These are phyloP conservation scores for Penicillium sp. DNA, from an alignment of 2,329 filamentous ascomycete species.

Conservation along the genomic window DNA sequence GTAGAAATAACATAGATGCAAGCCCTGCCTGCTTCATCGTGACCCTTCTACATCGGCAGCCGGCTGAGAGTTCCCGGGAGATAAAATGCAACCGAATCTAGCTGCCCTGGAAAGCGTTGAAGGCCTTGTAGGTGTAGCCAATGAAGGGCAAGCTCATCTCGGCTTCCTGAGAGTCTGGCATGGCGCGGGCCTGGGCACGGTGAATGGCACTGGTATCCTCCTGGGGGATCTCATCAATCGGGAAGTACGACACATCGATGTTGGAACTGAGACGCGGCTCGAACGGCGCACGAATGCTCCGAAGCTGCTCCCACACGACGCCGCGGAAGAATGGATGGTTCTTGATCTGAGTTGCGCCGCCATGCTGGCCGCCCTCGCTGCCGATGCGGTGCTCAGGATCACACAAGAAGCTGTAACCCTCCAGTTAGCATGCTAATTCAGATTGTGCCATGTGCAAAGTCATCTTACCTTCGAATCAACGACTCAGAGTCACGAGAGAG, in stretches of 20 bases:
- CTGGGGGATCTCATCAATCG: slow-evolving; percentile 96
- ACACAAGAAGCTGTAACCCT: slow-evolving; percentile 73
- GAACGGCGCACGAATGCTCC: slow-evolving; percentile 90
- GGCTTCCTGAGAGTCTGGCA: slow-evolving; percentile 74
- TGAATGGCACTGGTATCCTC: slow-evolving; percentile 87
- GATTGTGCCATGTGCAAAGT: slow-evolving; percentile 2
- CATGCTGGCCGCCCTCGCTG: slow-evolving; percentile 55
- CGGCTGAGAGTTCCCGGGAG: slow-evolving; percentile 18
- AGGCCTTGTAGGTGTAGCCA: slow-evolving; percentile 97
- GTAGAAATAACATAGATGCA: slow-evolving; percentile 27
- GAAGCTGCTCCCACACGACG: slow-evolving; percentile 89
- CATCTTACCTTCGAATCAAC: slow-evolving; percentile 77
- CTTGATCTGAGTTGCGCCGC: slow-evolving; percentile 90
- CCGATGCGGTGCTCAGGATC: slow-evolving; percentile 91
- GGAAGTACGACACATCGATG: slow-evolving; percentile 97
- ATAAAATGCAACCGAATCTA: slow-evolving; percentile 25
- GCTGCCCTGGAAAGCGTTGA: slow-evolving; percentile 62
- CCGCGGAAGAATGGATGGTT: slow-evolving; percentile 93
- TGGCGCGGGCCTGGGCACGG: slow-evolving; percentile 75
- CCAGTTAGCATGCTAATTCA: slow-evolving; percentile 25
- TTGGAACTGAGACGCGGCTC: slow-evolving; percentile 91
- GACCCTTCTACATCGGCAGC: neutral
- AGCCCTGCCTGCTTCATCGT: slow-evolving; percentile 33
- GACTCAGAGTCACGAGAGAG: slow-evolving; percentile 86
- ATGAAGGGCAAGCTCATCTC: slow-evolving; percentile 97